A percentile compares a stretch with the other conserved stretches of the same genome.
These are phyloP conservation scores for Candida khao-thaluensis DNA, from an alignment of 805 yeast species.

Conservation along the genomic window DNA sequence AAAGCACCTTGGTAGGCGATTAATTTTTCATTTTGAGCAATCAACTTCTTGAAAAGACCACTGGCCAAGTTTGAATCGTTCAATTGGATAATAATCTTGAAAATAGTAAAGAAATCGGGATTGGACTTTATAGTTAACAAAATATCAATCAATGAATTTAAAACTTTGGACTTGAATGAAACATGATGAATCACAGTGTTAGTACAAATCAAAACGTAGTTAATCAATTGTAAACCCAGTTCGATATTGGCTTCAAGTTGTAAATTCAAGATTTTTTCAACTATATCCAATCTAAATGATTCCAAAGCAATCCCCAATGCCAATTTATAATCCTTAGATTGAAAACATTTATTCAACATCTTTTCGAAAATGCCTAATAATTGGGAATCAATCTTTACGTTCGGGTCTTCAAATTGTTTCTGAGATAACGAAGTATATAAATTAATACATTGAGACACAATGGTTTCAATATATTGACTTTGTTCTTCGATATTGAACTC, in stretches of 20 bases:
- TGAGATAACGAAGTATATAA: conserved; percentile 70
- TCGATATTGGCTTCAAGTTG: conserved; percentile 48
- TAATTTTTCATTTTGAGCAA: conserved; percentile 49
- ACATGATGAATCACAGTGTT: conserved; percentile 65
- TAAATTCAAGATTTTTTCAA: conserved; percentile 53
- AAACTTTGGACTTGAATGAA: conserved; percentile 61
- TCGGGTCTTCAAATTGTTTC: conserved; percentile 27
- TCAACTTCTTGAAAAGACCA: conserved; percentile 60
- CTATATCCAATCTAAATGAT: conserved; percentile 80
- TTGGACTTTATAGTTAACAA: conserved; percentile 50
- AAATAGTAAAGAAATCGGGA: conserved; percentile 80
- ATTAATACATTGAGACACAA: conserved; percentile 89
- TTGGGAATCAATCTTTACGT: conserved; percentile 52
- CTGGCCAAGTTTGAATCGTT: conserved; percentile 74
- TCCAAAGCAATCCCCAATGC: conserved; percentile 92
- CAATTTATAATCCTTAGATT: conserved; percentile 66
- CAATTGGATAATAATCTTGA: conserved; percentile 84
- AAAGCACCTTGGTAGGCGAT: conserved; percentile 92
- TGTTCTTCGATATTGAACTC: conserved; percentile 72
- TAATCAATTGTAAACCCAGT: conserved; percentile 52
- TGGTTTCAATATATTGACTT: conserved; percentile 89
- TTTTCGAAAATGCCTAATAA: conserved; percentile 73
- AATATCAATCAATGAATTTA: conserved; percentile 60
- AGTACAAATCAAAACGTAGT: conserved; percentile 74
- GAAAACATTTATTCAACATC: conserved; percentile 81